These are phyloP conservation scores for Eucalyptus cladocalyx DNA, from an alignment of 345 rosid genomes.

Conservation along the genomic window DNA sequence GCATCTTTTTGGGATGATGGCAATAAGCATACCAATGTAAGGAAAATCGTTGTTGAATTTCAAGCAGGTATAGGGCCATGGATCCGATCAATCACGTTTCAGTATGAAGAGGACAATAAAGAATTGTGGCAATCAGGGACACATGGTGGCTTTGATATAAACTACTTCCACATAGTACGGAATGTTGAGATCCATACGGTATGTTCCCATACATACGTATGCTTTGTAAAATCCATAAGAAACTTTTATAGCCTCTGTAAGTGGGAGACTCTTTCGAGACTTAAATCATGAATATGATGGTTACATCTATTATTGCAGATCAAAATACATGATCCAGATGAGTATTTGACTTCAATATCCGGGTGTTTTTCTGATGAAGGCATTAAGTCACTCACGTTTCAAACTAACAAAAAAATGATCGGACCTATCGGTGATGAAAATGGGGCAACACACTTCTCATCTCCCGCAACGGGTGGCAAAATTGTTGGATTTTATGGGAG, in stretches of 20 bases:
- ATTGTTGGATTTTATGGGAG: neutral
- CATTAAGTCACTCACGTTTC: neutral
- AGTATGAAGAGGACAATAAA: neutral
- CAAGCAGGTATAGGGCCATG: neutral
- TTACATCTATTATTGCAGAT: neutral
- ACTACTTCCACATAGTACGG: neutral
- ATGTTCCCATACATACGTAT: neutral
- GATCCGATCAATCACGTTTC: neutral
- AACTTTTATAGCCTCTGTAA: neutral
- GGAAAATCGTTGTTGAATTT: neutral
- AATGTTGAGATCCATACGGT: neutral
- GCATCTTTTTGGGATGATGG: neutral
- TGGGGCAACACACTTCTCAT: neutral
- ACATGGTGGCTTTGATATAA: neutral
- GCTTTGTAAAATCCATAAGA: neutral
- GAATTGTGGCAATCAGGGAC: neutral
- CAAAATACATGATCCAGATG: neutral
- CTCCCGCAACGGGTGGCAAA: neutral
- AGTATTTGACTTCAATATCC: neutral
- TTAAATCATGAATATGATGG: neutral
- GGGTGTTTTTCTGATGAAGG: neutral
- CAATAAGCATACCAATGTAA: neutral
- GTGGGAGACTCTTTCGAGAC: neutral
- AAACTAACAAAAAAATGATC: neutral
- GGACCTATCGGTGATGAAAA: neutral